Percentiles rank a stretch among this genome's conserved stretches.
Evolutionary conservation across 805 yeast genomes (phyloP).

Genomic region (Metschnikowia shivogae): DNA sequence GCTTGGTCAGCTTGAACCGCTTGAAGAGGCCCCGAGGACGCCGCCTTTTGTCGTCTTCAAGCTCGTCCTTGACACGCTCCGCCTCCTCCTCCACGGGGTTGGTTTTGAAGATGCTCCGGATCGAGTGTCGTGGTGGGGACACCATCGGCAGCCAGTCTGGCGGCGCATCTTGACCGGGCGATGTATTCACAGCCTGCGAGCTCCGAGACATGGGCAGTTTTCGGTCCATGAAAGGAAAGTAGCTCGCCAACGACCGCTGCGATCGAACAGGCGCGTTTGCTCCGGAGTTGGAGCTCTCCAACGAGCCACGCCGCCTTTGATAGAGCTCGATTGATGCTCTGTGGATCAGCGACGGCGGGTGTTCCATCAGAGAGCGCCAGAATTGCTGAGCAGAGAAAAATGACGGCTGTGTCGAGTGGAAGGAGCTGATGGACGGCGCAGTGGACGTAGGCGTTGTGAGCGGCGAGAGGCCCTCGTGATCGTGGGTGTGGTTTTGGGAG

Average conservation of each 20-base stretch:
- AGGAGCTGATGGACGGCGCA: slow-evolving; percentile 37
- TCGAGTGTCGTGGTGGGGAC: slow-evolving; percentile 29
- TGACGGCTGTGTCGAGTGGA: slow-evolving; percentile 41
- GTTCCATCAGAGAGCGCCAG: slow-evolving; percentile 37
- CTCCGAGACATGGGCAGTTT: slow-evolving; percentile 8
- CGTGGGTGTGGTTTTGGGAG: slow-evolving; percentile 10
- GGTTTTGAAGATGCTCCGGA: slow-evolving; percentile 31
- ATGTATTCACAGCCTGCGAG: too few species aligned
- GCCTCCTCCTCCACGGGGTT: slow-evolving; percentile 1
- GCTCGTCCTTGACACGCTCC: background rate
- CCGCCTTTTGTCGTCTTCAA: slow-evolving; percentile 20
- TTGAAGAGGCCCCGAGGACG: slow-evolving; percentile 30
- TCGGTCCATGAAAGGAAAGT: slow-evolving; percentile 37
- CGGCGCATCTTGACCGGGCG: background rate
- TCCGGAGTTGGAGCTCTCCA: slow-evolving; percentile 28
- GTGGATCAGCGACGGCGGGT: slow-evolving; percentile 25
- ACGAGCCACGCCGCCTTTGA: slow-evolving; percentile 24
- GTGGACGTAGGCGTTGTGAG: slow-evolving; percentile 42
- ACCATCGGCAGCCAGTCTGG: slow-evolving; percentile 3
- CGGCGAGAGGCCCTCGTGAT: slow-evolving; percentile 33
- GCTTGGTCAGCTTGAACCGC: slow-evolving; percentile 29
- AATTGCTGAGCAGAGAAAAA: slow-evolving; percentile 43
- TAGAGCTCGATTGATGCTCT: slow-evolving; percentile 34
- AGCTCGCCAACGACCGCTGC: slow-evolving; percentile 31
- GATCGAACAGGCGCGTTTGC: slow-evolving; percentile 10